Percentiles rank a stretch among this genome's conserved stretches.
Conservation (phyloP, 352 stramenopile species). For the Globisporangium takayamanum region DNA sequence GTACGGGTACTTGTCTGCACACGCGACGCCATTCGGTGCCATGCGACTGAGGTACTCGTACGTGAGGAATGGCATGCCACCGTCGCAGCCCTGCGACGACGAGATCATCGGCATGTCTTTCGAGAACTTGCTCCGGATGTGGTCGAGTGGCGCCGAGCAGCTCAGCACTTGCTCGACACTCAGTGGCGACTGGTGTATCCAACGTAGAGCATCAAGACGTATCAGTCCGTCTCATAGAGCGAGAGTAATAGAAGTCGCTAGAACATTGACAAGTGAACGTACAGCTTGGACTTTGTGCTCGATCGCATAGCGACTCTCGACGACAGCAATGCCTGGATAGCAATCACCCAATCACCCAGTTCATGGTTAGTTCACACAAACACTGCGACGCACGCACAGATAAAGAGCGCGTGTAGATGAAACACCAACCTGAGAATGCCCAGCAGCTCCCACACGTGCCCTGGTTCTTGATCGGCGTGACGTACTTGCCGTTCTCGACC, state of each 20-base stretch:
- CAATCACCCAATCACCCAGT: no score
- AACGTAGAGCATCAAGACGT: no score
- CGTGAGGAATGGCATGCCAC: constrained; percentile 87
- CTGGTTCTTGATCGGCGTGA: constrained; percentile 91
- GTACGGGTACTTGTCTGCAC: constrained; percentile 61
- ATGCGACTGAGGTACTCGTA: constrained; percentile 78
- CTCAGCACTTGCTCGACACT: constrained; percentile 84
- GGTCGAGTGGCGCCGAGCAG: constrained; percentile 64
- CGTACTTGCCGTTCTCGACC: constrained; percentile 64
- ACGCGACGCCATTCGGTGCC: constrained; percentile 65
- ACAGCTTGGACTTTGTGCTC: constrained; percentile 55
- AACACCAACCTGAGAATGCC: constrained; percentile 74
- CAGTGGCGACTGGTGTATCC: constrained; percentile 28
- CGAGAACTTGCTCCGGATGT: constrained; percentile 63
- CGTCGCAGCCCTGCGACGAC: constrained; percentile 78
- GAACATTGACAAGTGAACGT: constrained; percentile 5
- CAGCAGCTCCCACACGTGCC: constrained; percentile 91
- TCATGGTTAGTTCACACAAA: not conserved
- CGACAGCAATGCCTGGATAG: constrained; percentile 36
- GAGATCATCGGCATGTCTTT: constrained; percentile 51
- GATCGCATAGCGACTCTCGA: constrained; percentile 79
- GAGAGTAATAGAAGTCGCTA: not conserved
- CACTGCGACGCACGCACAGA: not conserved
- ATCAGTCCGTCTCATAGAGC: not conserved
- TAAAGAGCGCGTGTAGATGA: not conserved